Evolutionary conservation across 768 basidiomycete species (phyloP), one percentile per base, ranked within the genome.

Genomic region (Podaxis rugospora): DNA sequence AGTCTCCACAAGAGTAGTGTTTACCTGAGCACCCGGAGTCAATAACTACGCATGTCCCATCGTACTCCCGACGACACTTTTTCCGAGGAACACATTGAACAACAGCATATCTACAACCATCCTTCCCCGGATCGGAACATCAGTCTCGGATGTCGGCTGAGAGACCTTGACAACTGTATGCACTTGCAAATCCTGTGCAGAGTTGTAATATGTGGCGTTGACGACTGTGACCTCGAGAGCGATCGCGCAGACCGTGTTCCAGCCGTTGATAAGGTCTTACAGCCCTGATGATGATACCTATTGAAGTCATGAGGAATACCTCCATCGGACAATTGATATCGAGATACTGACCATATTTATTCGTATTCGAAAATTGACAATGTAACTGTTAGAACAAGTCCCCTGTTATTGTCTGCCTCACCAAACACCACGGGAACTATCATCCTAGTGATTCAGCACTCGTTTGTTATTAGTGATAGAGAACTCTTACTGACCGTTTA

Each of bases 351-450:
- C 57, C 57, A 18, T 37, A 39, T 21, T 28, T 51, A n/a, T 23
- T 37, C 23, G 57, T 50, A 44, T 58, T 51, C 7, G 57, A 36
- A 21, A 58, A n/a, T 11, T 11, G 57, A 23, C 47, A 58, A 58
- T 37, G 13, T 16, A 4, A 23, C 36, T 16, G 46, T 36, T 5
- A 58, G 28, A 50, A 58, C 35, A 16, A 14, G 21, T 14, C 57
- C 57, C n/a, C 21, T 37, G 36, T 37, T 58, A 10, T 2, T n/a
- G 16, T 47, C 44, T 27, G 46, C 14, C n/a, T 32, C 13, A 6
- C 23, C 46, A 6, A 25, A 58, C 32, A 51, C 35, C 14, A 47
- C 16, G 7, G 36, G 49, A 14, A 18, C 47, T 39, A 50, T 14
- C 32, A 36, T 5, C 52, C 10, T 9, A 39, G 5, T 6, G 18